Evolutionary conservation across 2,329 filamentous ascomycete genomes (phyloP).

Genomic region (Calonectria ilicicola): DNA sequence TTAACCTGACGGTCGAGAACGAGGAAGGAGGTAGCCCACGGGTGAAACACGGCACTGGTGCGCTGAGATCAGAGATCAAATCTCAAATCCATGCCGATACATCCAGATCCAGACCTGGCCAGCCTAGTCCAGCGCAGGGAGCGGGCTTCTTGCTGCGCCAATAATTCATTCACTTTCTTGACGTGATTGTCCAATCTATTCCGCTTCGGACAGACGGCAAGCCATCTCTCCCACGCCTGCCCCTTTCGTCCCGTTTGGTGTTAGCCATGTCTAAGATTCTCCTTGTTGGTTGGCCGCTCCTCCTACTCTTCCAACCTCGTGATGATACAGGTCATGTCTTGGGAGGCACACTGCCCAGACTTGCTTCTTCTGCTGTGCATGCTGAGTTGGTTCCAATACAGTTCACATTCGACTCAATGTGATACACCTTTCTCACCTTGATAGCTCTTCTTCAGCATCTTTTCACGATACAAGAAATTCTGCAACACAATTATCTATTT

Average conservation of each 20-base stretch:
- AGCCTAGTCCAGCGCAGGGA: not conserved
- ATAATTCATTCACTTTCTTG: not conserved
- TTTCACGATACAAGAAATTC: not conserved
- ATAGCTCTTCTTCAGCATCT: too few species aligned
- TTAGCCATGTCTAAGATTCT: conserved; percentile 4
- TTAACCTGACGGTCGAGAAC: not conserved
- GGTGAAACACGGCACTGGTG: not conserved
- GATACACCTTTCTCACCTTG: not conserved
- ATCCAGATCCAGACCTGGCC: not conserved
- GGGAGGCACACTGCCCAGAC: not conserved
- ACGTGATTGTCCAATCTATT: not conserved
- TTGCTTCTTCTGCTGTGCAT: not conserved
- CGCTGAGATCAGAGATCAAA: not conserved
- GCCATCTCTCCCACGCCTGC: not conserved
- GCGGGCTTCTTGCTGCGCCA: not conserved
- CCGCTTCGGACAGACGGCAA: not conserved
- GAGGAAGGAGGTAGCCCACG: not conserved
- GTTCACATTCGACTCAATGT: not conserved
- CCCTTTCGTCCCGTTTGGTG: not conserved
- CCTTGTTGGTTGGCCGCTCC: not conserved
- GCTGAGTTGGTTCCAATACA: too few species aligned
- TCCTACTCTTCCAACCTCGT: not conserved
- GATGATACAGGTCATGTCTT: not conserved
- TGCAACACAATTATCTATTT: not conserved
- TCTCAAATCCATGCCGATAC: not conserved